Evolutionary conservation across 2,329 filamentous ascomycete species (phyloP).

Genomic region (Pseudogymnoascus sp.): DNA sequence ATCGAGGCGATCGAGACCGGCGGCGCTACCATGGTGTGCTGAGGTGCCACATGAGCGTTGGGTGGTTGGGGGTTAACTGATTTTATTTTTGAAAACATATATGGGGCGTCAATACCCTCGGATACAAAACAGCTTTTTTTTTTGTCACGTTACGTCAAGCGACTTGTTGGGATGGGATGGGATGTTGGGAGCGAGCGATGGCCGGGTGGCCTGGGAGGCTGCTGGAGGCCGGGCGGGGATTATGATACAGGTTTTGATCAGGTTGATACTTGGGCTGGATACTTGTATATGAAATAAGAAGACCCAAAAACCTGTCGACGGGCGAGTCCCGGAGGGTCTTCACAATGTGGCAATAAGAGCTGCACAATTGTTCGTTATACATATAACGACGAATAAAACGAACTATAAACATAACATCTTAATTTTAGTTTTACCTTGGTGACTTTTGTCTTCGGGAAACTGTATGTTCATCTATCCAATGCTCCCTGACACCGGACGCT

Average conservation of each 20-base stretch:
- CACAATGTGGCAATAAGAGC: not conserved
- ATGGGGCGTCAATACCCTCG: conserved; percentile 3
- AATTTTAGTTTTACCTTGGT: not conserved
- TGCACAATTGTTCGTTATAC: not conserved
- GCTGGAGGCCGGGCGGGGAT: not conserved
- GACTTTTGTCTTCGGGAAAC: not conserved
- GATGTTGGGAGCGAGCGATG: not conserved
- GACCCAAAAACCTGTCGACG: conserved; percentile 1
- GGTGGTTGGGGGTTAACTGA: not conserved
- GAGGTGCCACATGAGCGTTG: conserved; percentile 9
- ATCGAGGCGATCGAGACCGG: conserved; percentile 95
- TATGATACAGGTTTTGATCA: conserved; percentile 5
- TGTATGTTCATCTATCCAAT: not conserved
- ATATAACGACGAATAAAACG: conserved; percentile 1
- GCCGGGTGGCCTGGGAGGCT: not conserved
- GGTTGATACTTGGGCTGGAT: conserved; percentile 6
- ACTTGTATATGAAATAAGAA: conserved; percentile 2
- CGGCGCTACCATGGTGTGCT: conserved; percentile 58
- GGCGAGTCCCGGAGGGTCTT: not conserved
- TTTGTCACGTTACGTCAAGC: not conserved
- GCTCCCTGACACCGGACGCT: not conserved
- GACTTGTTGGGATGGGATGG: not conserved
- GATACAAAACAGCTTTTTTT: not conserved
- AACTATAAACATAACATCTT: not conserved
- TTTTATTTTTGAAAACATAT: not conserved